phyloP scores from a whole-genome alignment of 108 stramenopile genomes.

The Nitzschia inconspicua region DNA sequence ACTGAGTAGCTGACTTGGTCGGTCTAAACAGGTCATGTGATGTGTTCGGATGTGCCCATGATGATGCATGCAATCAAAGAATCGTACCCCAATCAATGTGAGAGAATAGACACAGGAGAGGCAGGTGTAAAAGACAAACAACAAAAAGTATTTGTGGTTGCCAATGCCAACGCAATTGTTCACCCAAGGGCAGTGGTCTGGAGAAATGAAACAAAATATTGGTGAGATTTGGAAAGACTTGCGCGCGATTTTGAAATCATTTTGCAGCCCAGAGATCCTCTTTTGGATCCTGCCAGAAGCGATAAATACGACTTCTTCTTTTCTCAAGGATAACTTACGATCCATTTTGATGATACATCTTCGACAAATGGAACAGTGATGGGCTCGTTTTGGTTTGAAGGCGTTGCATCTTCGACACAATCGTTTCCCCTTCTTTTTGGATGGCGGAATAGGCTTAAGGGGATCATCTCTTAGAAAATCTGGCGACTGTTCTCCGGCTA shows the following conservation, averaged over 20 bases:
- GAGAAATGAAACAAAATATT: neutral
- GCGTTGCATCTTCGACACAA: constrained; percentile 82
- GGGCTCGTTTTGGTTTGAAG: constrained; percentile 88
- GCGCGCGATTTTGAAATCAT: no score
- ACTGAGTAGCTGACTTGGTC: constrained; percentile 60
- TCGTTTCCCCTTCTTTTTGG: constrained; percentile 37
- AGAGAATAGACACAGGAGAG: constrained; percentile 85
- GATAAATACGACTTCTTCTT: neutral
- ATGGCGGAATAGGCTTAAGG: constrained; percentile 5
- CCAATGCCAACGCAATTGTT: constrained; percentile 99
- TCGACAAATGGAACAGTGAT: constrained; percentile 68
- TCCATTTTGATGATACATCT: constrained; percentile 93
- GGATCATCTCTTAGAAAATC: neutral
- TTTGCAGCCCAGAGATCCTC: no score
- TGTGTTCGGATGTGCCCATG: constrained; percentile 18
- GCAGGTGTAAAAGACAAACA: constrained; percentile 96
- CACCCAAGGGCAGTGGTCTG: constrained; percentile 89
- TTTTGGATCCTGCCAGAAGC: no score
- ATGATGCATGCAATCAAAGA: constrained; percentile 57
- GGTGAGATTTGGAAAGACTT: no score
- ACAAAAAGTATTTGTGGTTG: constrained; percentile 99
- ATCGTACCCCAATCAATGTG: constrained; percentile 58
- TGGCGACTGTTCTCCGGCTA: neutral
- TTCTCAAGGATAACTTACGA: constrained; percentile 46
- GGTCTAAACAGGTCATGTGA: constrained; percentile 60